These are phyloP conservation scores for Cinnamomum micranthum DNA, from an alignment of 164 flowering plant genomes.

Conservation along the genomic window DNA sequence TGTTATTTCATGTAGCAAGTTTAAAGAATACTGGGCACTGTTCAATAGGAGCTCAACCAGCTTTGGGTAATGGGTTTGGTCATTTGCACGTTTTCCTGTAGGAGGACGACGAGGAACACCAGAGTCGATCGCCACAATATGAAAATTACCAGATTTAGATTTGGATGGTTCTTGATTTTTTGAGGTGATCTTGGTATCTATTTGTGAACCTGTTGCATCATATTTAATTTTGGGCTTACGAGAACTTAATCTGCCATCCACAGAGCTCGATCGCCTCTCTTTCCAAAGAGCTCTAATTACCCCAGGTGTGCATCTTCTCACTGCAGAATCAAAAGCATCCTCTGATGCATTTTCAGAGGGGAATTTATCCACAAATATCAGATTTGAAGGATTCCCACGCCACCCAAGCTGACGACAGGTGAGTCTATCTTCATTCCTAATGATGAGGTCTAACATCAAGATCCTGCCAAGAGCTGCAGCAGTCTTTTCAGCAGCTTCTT, in stretches of 20 bases:
- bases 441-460: conserved; percentile 90
- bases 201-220: conserved; percentile 47
- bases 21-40: conserved; percentile 60
- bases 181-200: conserved; percentile 24
- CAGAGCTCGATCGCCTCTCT: conserved; percentile 76
- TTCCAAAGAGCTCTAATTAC: conserved; percentile 59
- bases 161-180: conserved; percentile 29
- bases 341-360: conserved; percentile 36
- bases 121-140: conserved; percentile 82
- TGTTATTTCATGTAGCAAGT: conserved; percentile 68
- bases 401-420: conserved; percentile 90
- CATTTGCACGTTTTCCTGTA: conserved; percentile 91
- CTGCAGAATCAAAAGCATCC: conserved; percentile 61
- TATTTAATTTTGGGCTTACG: conserved; percentile 37
- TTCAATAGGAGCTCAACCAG: conserved; percentile 89
- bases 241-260: conserved; percentile 53
- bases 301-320: conserved; percentile 50
- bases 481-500: conserved; percentile 63
- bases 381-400: conserved; percentile 93
- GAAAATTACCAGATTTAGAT: conserved; percentile 29
- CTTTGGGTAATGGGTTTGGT: conserved; percentile 84
- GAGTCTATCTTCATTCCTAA: conserved; percentile 96
- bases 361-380: conserved; percentile 58
- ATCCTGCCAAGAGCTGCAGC: conserved; percentile 86
- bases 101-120: conserved; percentile 99